These are phyloP conservation scores for Friedmanniomyces endolithicus DNA, from an alignment of 495 filamentous ascomycete species.

Conservation along the genomic window DNA sequence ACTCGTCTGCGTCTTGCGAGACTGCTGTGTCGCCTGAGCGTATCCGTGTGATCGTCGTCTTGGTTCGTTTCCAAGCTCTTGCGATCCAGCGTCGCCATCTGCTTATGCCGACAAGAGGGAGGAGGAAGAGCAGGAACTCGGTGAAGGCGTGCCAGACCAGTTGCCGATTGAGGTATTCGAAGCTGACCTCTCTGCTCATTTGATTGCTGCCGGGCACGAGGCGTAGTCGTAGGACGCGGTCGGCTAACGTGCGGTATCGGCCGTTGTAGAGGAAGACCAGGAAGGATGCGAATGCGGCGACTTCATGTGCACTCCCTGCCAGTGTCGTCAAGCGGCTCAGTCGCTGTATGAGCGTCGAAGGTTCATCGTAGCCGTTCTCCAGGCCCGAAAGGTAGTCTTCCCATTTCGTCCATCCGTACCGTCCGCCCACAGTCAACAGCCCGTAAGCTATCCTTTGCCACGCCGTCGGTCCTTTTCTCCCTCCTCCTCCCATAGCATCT, in stretches of 20 bases:
- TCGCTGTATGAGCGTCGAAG: slow-evolving; percentile 38
- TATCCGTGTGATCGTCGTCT: slow-evolving; percentile 44
- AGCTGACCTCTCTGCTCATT: slow-evolving; percentile 78
- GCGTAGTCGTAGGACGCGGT: slow-evolving; percentile 74
- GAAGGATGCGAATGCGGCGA: slow-evolving; percentile 73
- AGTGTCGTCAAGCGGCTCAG: slow-evolving; percentile 56
- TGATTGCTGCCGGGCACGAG: slow-evolving; percentile 71
- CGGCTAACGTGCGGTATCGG: slow-evolving; percentile 78
- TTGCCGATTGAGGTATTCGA: slow-evolving; percentile 95
- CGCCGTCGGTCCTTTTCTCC: slow-evolving; percentile 46
- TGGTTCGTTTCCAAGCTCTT: slow-evolving; percentile 66
- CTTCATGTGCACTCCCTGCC: slow-evolving; percentile 58
- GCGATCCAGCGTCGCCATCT: slow-evolving; percentile 85
- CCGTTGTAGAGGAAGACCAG: slow-evolving; percentile 82
- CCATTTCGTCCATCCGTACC: slow-evolving; percentile 84
- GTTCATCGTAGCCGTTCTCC: slow-evolving; percentile 57
- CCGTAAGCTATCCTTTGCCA: slow-evolving; percentile 81
- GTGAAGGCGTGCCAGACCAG: slow-evolving; percentile 99
- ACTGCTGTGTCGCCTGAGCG: slow-evolving; percentile 29
- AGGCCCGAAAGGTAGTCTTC: slow-evolving; percentile 69
- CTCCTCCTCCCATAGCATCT: slow-evolving; percentile 35
- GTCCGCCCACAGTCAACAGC: slow-evolving; percentile 69
- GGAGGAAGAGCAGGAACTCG: slow-evolving; percentile 89
- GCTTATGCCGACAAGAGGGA: slow-evolving; percentile 85
- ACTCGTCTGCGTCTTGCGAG: slow-evolving; percentile 36